phyloP scores from a whole-genome alignment of 192 early-diverging fungal genomes.

The Coemansia sp. region DNA sequence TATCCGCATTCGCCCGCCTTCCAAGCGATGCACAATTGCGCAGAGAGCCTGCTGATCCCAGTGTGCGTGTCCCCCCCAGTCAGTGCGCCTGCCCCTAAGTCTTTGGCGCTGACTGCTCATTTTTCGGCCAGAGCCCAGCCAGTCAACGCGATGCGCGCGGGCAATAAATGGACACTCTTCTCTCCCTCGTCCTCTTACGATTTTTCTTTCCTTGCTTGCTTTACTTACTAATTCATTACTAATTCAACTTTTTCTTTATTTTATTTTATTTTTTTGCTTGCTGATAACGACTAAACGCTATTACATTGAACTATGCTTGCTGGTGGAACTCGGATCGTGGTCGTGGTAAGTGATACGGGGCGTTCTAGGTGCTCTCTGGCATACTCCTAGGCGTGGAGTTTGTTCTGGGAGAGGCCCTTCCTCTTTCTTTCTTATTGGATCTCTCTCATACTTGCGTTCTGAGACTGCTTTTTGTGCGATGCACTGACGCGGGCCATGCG shows the following conservation, averaged over 20 bases:
- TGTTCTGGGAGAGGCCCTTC: background rate
- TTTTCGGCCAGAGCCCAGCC: background rate
- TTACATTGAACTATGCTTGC: constrained; percentile 42
- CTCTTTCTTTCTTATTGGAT: background rate
- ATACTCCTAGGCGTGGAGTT: background rate
- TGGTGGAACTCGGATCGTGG: constrained; percentile 57
- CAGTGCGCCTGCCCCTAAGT: background rate
- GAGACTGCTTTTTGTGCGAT: constrained; percentile 5
- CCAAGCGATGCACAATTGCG: background rate
- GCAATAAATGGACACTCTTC: background rate
- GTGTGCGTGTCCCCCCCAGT: background rate
- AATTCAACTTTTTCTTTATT: background rate
- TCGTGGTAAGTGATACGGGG: constrained; percentile 41
- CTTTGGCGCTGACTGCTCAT: background rate
- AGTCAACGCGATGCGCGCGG: background rate
- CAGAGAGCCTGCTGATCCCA: background rate
- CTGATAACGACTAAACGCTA: background rate
- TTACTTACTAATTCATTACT: background rate
- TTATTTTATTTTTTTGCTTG: background rate
- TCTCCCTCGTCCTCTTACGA: background rate
- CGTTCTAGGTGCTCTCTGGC: background rate
- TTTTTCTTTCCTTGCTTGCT: constrained; percentile 6
- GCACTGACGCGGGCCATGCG: background rate
- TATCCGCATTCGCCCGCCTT: constrained; percentile 4
- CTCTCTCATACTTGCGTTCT: background rate